A percentile compares a stretch with the other conserved stretches of the same genome.
Conservation (phyloP, 2,329 filamentous ascomycete species). For the Penicillium freii region DNA sequence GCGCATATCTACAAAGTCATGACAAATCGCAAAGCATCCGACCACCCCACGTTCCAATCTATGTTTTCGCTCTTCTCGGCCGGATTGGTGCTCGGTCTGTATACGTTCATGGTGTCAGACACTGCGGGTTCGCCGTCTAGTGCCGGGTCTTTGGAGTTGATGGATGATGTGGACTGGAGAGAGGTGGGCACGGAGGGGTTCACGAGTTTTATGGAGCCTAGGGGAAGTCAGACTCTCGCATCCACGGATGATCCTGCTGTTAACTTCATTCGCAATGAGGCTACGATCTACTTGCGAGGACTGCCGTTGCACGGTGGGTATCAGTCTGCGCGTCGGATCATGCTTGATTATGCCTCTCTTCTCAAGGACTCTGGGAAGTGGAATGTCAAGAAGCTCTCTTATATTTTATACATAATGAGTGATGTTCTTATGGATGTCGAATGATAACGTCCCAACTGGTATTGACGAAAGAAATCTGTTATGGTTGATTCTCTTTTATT, state of each 20-base stretch:
- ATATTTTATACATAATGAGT: conserved; percentile 56
- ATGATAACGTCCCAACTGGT: conserved; percentile 14
- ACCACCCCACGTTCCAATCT: conserved; percentile 53
- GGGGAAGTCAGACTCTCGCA: conserved; percentile 27
- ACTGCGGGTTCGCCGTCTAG: too few species aligned
- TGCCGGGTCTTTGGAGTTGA: too few species aligned
- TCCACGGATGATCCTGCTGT: conserved; percentile 35
- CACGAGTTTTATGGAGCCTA: conserved; percentile 32
- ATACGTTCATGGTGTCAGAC: too few species aligned
- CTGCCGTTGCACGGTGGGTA: conserved; percentile 51
- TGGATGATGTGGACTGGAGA: too few species aligned
- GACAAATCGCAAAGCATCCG: conserved; percentile 52
- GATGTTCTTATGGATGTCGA: conserved; percentile 45
- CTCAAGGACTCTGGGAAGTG: conserved; percentile 55
- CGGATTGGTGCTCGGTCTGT: too few species aligned
- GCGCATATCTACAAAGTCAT: conserved; percentile 54
- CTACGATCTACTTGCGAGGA: conserved; percentile 49
- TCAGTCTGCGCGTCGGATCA: conserved; percentile 50
- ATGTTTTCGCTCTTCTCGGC: conserved; percentile 50
- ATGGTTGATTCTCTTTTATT: neutral
- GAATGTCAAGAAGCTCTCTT: conserved; percentile 51
- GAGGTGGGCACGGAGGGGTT: too few species aligned
- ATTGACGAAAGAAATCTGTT: neutral
- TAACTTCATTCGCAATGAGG: conserved; percentile 51
- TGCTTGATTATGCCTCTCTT: conserved; percentile 53